Evolutionary conservation across 1,284 basidiomycete genomes (phyloP).

Genomic region (Cronartium quercuum): DNA sequence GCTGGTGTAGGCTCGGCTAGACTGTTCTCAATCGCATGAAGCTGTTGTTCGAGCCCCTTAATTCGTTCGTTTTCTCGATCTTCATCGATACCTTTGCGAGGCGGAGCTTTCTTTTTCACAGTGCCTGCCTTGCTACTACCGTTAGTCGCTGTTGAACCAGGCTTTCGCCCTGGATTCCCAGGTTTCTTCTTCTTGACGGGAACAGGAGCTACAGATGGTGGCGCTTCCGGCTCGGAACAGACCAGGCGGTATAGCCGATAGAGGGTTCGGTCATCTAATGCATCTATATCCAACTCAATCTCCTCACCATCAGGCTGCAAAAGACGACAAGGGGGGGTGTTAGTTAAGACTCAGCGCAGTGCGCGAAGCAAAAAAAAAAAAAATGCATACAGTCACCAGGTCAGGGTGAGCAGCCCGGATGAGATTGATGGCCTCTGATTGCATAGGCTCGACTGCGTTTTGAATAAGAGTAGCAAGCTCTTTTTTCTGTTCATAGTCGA

Average conservation of each 20-base stretch:
- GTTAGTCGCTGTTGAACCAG: constrained; percentile 1
- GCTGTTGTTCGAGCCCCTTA: constrained; percentile 3
- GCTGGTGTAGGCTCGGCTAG: background rate
- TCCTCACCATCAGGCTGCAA: constrained; percentile 73
- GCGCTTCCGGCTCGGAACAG: constrained; percentile 60
- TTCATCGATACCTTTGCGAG: constrained; percentile 31
- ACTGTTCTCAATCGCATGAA: background rate
- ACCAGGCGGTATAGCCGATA: constrained; percentile 91
- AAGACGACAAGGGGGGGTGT: constrained; percentile 39
- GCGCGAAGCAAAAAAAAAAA: background rate
- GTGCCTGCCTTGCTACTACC: background rate
- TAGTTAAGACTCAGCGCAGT: background rate
- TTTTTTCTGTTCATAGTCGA: constrained; percentile 91
- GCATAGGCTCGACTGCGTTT: constrained; percentile 66
- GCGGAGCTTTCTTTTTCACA: background rate
- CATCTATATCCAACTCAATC: constrained; percentile 92
- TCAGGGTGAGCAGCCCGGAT: constrained; percentile 79
- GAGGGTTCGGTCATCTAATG: constrained; percentile 71
- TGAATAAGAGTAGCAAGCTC: constrained; percentile 86
- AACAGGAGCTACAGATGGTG: constrained; percentile 39
- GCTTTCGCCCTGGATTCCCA: background rate
- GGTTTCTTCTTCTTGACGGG: constrained; percentile 21
- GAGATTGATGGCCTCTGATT: constrained; percentile 80
- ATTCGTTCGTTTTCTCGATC: constrained; percentile 13
- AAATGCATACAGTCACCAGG: constrained; percentile 64